Evolutionary conservation across 1,139 yeast genomes (phyloP), one percentile per base, ranked within the genome.

Genomic region (Geotrichum aggregatum): DNA sequence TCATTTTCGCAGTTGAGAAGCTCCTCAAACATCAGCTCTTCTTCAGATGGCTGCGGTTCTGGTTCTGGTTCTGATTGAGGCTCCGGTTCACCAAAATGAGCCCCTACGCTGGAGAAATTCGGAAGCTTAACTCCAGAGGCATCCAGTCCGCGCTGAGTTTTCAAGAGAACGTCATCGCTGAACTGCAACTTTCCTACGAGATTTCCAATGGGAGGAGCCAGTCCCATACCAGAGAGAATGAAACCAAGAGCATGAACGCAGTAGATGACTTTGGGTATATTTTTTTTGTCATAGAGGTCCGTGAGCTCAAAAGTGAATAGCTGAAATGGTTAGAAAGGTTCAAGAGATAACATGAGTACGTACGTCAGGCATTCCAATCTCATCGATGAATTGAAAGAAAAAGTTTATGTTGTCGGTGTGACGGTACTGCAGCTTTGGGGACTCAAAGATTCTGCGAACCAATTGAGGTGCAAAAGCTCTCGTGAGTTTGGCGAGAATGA

Each of bases 391-490:
- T 26, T 80, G 76, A 66, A 92, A 84, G 68, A 92, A 92, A 26
- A 84, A 76, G 64, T 89, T 88, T 63, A 92, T 92, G 64, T 92
- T 92, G 66, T 94, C 98, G 0, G 96, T 88, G 66, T 89, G 96
- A 57, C 87, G 81, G 72, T 87, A 92, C 66, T 88, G 95, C 43
- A 88, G 73, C 54, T 79, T 80, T 45, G 78, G 81, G n/a, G 78
- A 72, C 21, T 79, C 79, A 55, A 76, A 77, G 14, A 84, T 79
- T 49, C 72, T 71, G 40, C 73, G 76, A 13, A 82, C 85, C 2
- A 81, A 70, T 0, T 76, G 75, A 0, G 97, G 95, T 44, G 86
- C 80, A 50, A 92, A 82, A 2, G 75, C 77, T 59, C 81, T 79
- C 3, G 95, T 83, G 36, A 92, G 70, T 63, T 86, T 83, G 1